Evolutionary conservation across 345 rosid species (phyloP).

Genomic region (Erodium maritimum): DNA sequence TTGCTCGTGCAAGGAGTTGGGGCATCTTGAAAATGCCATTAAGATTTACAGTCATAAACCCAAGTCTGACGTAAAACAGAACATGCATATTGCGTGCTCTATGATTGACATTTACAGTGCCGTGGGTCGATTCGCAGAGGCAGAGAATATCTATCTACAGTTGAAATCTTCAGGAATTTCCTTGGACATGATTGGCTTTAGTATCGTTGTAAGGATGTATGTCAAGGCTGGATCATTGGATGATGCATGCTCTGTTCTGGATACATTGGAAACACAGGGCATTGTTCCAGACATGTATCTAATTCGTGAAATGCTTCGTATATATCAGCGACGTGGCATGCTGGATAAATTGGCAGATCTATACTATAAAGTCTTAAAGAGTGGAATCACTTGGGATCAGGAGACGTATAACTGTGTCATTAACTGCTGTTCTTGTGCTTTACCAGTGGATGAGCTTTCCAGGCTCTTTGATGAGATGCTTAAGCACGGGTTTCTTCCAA

Average conservation of each 20-base stretch:
- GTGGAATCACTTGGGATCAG: slow-evolving; percentile 68
- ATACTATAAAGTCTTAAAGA: slow-evolving; percentile 47
- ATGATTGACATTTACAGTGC: slow-evolving; percentile 65
- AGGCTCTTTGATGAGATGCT: slow-evolving; percentile 66
- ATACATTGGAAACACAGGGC: slow-evolving; percentile 52
- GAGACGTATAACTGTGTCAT: slow-evolving; percentile 74
- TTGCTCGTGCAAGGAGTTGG: slow-evolving; percentile 75
- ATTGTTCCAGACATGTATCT: slow-evolving; percentile 64
- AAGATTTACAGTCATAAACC: slow-evolving; percentile 42
- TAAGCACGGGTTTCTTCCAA: slow-evolving; percentile 52
- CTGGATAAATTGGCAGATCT: slow-evolving; percentile 37
- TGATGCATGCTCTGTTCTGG: slow-evolving; percentile 63
- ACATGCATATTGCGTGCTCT: slow-evolving; percentile 60
- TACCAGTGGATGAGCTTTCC: slow-evolving; percentile 66
- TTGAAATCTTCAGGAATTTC: slow-evolving; percentile 51
- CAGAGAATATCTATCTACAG: slow-evolving; percentile 47
- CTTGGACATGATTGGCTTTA: slow-evolving; percentile 64
- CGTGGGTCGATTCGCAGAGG: slow-evolving; percentile 44
- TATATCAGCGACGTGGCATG: slow-evolving; percentile 62
- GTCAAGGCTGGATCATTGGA: slow-evolving; percentile 61
- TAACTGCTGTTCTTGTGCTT: slow-evolving; percentile 81
- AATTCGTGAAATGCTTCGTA: slow-evolving; percentile 71
- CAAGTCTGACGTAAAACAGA: slow-evolving; percentile 29
- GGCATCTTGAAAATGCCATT: slow-evolving; percentile 46
- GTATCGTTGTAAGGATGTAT: slow-evolving; percentile 71